Evolutionary conservation across 1,284 basidiomycete species (phyloP), one percentile per base, ranked within the genome.

Genomic region (Baeospora myosura): DNA sequence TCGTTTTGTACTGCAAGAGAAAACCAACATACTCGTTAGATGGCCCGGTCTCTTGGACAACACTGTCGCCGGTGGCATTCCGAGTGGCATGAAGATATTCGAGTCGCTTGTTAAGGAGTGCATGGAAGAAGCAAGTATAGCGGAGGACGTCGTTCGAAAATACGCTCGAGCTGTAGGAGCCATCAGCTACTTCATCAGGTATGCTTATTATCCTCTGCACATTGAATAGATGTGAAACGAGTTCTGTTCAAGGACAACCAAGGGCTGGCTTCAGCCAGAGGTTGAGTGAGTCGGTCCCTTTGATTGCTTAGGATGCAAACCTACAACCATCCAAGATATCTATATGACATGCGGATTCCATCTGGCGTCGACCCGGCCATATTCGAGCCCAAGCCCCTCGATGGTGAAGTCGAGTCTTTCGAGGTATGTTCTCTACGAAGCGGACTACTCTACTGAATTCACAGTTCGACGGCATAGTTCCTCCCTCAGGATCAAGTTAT

Each of bases 321-420:
- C 25, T 41, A 11, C 40, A 7, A 41, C 26, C 8, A 14, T 38
- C n/a, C 6, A 47, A 86, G 83, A 65, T 92, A 88, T 55, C 65
- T 84, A 5, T 96, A 91, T 55, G 88, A 94, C 52, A 66, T 95
- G 40, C 61, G 65, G 34, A 71, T 93, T 20, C 88, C 88, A 0
- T 47, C 67, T 2, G 65, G 63, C 35, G 55, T 65, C 12, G 72
- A 77, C 46, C 54, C 69, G 18, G 46, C 53, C 5, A 51, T 61
- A 3, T 79, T 88, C 48, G 64, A 72, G 30, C 88, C 89, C 0
- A 71, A 69, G 36, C 93, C 93, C 0, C 70, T 80, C 28, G 95
- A 98, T 51, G 92, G 88, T 23, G 95, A 98, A 59, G 94, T 97
- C 3, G 91, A 96, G 56, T 83, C 75, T 1, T 98, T 97, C 53